phyloP scores from a whole-genome alignment of 2,329 filamentous ascomycete genomes.

The Epichloe gansuensis region DNA sequence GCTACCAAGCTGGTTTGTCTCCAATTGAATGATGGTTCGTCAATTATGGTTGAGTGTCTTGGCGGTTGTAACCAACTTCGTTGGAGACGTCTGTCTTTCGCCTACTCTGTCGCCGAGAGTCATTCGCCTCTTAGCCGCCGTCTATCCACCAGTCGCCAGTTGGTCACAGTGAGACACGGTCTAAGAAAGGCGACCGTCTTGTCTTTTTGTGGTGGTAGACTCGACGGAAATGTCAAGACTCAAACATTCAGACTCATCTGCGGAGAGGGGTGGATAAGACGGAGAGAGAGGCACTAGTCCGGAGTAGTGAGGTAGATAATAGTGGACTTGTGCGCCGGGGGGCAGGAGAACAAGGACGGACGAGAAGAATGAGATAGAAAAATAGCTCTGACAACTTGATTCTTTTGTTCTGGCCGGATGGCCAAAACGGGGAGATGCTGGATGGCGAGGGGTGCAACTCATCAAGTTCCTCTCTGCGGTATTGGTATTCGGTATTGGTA shows the following conservation, averaged over 20 bases:
- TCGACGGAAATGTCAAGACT: not conserved
- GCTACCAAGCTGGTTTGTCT: not conserved
- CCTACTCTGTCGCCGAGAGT: not conserved
- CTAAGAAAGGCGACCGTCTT: not conserved
- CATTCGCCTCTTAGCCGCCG: not conserved
- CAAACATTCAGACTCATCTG: not conserved
- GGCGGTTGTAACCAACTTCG: not conserved
- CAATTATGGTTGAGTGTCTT: not conserved
- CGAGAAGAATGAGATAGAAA: not conserved
- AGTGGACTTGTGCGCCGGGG: not conserved
- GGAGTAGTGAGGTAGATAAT: not conserved
- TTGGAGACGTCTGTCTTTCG: not conserved
- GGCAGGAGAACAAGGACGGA: not conserved
- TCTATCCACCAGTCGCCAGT: not conserved
- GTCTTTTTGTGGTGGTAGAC: not conserved
- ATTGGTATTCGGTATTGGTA: too few relatives aligned
- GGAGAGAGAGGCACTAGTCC: not conserved
- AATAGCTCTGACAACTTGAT: not conserved
- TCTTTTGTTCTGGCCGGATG: constrained; percentile 1
- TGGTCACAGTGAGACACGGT: not conserved
- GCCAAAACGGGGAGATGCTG: not conserved
- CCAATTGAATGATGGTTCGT: not conserved
- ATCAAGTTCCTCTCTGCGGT: not conserved
- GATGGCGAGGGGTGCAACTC: not conserved
- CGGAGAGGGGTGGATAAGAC: constrained; percentile 1